phyloP scores from a whole-genome alignment of 805 yeast genomes.

The Candida ulmi region DNA sequence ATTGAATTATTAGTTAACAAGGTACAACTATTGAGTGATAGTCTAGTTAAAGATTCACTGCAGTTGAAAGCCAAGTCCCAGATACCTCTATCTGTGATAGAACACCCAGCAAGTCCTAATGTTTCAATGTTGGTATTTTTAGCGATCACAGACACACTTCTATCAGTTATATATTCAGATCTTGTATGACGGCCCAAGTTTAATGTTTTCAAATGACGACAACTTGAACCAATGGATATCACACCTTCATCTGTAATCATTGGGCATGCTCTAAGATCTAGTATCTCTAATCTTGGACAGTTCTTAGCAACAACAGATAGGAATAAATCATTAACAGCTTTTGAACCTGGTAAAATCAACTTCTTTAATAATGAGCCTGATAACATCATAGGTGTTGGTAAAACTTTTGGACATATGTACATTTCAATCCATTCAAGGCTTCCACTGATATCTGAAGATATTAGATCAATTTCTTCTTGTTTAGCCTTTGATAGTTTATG shows the following conservation, averaged over 20 bases:
- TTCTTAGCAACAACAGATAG: slow-evolving; percentile 44
- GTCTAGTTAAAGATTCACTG: slow-evolving; percentile 48
- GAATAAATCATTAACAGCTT: slow-evolving; percentile 53
- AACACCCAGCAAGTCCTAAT: slow-evolving; percentile 86
- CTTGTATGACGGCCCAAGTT: slow-evolving; percentile 77
- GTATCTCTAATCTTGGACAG: slow-evolving; percentile 53
- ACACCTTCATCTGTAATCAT: slow-evolving; percentile 70
- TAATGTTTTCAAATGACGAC: slow-evolving; percentile 50
- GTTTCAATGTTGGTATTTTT: slow-evolving; percentile 51
- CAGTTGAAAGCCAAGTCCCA: slow-evolving; percentile 70
- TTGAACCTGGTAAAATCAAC: slow-evolving; percentile 65
- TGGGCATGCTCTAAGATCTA: slow-evolving; percentile 85
- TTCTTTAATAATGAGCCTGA: slow-evolving; percentile 34
- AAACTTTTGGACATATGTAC: slow-evolving; percentile 71
- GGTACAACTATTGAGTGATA: slow-evolving; percentile 72
- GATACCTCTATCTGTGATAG: slow-evolving; percentile 65
- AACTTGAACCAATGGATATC: slow-evolving; percentile 55
- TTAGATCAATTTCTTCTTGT: slow-evolving; percentile 48
- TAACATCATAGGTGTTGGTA: slow-evolving; percentile 49
- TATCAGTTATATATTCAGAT: slow-evolving; percentile 66
- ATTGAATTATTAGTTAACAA: slow-evolving; percentile 51
- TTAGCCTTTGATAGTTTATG: slow-evolving; percentile 56
- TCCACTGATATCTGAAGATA: slow-evolving; percentile 40
- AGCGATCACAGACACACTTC: slow-evolving; percentile 53
- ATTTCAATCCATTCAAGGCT: slow-evolving; percentile 66